Base-by-base conservation (phyloP, 768 basidiomycete genomes). In the Suillus fuscotomentosus region DNA sequence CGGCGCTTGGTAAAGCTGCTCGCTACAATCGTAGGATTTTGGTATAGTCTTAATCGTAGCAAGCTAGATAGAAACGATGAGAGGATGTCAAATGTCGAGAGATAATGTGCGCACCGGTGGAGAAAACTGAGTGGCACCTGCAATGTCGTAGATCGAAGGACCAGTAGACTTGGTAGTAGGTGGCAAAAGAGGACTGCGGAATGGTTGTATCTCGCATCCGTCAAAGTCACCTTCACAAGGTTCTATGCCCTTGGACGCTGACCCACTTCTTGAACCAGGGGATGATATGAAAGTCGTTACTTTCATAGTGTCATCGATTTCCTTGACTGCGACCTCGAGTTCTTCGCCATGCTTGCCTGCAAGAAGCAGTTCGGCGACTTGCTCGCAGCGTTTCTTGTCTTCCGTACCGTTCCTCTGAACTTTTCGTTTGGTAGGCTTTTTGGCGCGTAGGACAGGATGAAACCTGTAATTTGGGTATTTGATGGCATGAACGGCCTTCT, bases 381-480 rank as follows among this genome's bases (percentile, higher is more conserved):
- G 73, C 67, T 79, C 75, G 72, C 83, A 85, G 13, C 86, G 84
- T 60, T 74, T 71, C 60, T 81, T 75, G 65, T 87, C 86, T 61
- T 79, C 77, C 22, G 65, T 69, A 41, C 82, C 79, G 56, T 85
- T 86, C 66, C 85, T 76, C 71, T 82, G 82, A 27, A 85, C 82
- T 13, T 82, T 85, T 48, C 85, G 78, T 68, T 82, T 85, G 17
- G 80, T 62, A 1, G 81, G 81, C 53, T 79, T 81, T 65, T 79
- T 80, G 5, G 77, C 67, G 8, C 84, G 82, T 11, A 73, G 69
- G 39, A 74, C 73, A 6, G 86, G 86, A 27, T 76, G 74, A 75
- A 85, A 88, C 13, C 82, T 81, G 68, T 88, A 88, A 65, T 79
- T 76, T 15, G 87, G 86, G 66, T 87, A 81, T 60, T 77, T 79